Conservation (phyloP, 2,329 filamentous ascomycete genomes). For the Stagonosporopsis cucurbitacearum region DNA sequence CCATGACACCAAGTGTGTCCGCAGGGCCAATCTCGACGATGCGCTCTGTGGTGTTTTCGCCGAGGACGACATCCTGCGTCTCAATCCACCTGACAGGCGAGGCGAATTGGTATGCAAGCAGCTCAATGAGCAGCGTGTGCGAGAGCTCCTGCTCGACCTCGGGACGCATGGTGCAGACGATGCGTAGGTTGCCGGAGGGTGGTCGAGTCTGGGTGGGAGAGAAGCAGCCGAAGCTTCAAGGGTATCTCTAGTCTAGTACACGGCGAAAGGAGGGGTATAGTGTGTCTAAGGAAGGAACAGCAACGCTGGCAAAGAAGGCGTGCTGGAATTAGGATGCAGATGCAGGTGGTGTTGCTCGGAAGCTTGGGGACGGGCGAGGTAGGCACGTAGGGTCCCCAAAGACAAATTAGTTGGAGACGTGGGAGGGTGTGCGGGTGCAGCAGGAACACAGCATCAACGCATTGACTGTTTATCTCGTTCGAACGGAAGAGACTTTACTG, state of each 20-base stretch:
- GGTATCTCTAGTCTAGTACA: constrained; percentile 32
- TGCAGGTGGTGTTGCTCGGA: constrained; percentile 11
- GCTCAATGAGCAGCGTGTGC: constrained; percentile 97
- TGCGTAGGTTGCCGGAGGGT: constrained; percentile 30
- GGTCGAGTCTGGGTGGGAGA: constrained; percentile 14
- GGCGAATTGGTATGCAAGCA: constrained; percentile 98
- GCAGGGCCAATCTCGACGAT: constrained; percentile 98
- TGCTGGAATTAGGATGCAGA: constrained; percentile 17
- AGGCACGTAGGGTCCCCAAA: constrained; percentile 14
- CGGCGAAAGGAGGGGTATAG: constrained; percentile 30
- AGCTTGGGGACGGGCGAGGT: constrained; percentile 25
- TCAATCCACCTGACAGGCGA: constrained; percentile 99
- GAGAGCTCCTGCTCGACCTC: constrained; percentile 99
- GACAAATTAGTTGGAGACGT: constrained; percentile 20
- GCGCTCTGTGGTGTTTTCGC: constrained; percentile 92
- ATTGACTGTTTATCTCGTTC: constrained; percentile 43
- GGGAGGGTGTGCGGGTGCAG: constrained; percentile 25
- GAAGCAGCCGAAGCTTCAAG: constrained; percentile 30
- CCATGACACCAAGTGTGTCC: constrained; percentile 97
- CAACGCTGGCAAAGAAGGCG: constrained; percentile 20
- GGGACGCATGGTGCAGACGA: constrained; percentile 76
- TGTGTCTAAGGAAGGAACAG: constrained; percentile 25
- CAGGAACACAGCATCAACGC: constrained; percentile 37
- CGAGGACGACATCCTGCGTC: constrained; percentile 99
- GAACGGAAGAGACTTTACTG: constrained; percentile 27